A percentile compares a stretch with the other conserved stretches of the same genome.
These are phyloP conservation scores for Cladosporium colombiae DNA, from an alignment of 2,329 filamentous ascomycete species.

Conservation along the genomic window DNA sequence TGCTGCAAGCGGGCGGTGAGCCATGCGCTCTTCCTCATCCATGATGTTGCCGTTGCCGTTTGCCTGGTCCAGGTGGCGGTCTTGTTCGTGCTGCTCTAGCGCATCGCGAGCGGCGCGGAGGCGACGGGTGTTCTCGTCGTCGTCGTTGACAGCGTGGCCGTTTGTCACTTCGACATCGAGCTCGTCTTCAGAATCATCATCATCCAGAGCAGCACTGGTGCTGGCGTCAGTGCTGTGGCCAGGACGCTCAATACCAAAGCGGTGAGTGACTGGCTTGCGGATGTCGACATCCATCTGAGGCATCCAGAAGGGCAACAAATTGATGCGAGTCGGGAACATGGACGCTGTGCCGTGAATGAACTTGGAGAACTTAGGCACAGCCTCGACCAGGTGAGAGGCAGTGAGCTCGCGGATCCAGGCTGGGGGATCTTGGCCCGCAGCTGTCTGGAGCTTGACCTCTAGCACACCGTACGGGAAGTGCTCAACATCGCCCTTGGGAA, in stretches of 20 bases:
- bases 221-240: slow-evolving; percentile 72
- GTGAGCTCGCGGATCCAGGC: slow-evolving; percentile 96
- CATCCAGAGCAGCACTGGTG: slow-evolving; percentile 75
- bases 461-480: slow-evolving; percentile 94
- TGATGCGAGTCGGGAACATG: slow-evolving; percentile 82
- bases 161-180: slow-evolving; percentile 63
- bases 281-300: slow-evolving; percentile 99
- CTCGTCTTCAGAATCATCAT: slow-evolving; percentile 65
- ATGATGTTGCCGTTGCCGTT: slow-evolving; percentile 48
- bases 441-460: slow-evolving; percentile 96
- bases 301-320: slow-evolving; percentile 94
- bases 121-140: slow-evolving; percentile 48
- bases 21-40: slow-evolving; percentile 84
- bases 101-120: slow-evolving; percentile 54
- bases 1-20: slow-evolving; percentile 55
- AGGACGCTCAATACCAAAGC: slow-evolving; percentile 86
- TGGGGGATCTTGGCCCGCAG: slow-evolving; percentile 89
- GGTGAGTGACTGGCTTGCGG: slow-evolving; percentile 82
- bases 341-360: slow-evolving; percentile 95
- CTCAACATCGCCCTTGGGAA: slow-evolving; percentile 80
- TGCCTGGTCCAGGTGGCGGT: slow-evolving; percentile 51
- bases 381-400: slow-evolving; percentile 90
- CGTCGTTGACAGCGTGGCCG: slow-evolving; percentile 35
- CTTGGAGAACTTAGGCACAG: slow-evolving; percentile 99
- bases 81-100: slow-evolving; percentile 53